Evolutionary conservation across 2,329 filamentous ascomycete genomes (phyloP).

Genomic region (Epichloe bromicola): DNA sequence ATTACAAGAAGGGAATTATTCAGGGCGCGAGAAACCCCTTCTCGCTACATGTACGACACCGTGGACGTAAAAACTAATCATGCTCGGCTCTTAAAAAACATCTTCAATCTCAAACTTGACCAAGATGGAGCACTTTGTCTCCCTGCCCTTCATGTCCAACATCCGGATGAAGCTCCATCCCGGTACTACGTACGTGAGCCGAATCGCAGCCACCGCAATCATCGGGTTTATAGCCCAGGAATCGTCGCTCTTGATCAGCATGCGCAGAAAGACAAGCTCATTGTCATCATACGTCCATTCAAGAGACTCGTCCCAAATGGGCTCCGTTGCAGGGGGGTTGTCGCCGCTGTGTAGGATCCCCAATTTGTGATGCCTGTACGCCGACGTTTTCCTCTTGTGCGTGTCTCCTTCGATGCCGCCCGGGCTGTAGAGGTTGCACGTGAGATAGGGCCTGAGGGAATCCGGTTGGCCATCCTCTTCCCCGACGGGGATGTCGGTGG

Average conservation of each 20-base stretch:
- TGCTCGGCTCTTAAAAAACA: slow-evolving; percentile 6
- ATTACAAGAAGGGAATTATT: too few relatives aligned
- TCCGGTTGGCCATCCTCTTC: slow-evolving; percentile 32
- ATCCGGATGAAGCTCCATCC: slow-evolving; percentile 54
- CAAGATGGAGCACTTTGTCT: slow-evolving; percentile 49
- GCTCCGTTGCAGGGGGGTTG: slow-evolving; percentile 47
- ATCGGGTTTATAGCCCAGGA: slow-evolving; percentile 49
- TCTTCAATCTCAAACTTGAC: slow-evolving; percentile 47
- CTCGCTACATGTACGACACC: too few relatives aligned
- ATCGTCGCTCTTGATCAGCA: slow-evolving; percentile 56
- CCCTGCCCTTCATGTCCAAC: slow-evolving; percentile 49
- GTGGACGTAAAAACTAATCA: too few relatives aligned
- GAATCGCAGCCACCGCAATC: slow-evolving; percentile 46
- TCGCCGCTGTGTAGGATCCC: slow-evolving; percentile 44
- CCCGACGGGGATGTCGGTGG: slow-evolving; percentile 46
- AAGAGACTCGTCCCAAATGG: slow-evolving; percentile 51
- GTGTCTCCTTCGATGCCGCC: slow-evolving; percentile 32
- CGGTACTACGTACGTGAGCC: slow-evolving; percentile 39
- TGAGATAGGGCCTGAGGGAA: slow-evolving; percentile 50
- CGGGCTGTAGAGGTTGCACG: slow-evolving; percentile 50
- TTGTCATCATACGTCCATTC: slow-evolving; percentile 59
- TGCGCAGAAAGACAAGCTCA: slow-evolving; percentile 49
- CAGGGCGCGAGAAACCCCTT: slow-evolving; percentile 14
- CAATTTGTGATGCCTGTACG: slow-evolving; percentile 45
- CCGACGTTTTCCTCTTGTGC: slow-evolving; percentile 47